A percentile compares a stretch with the other conserved stretches of the same genome.
Conservation (phyloP, 371 early-diverging fungal genomes). For the Mucor saturninus region DNA sequence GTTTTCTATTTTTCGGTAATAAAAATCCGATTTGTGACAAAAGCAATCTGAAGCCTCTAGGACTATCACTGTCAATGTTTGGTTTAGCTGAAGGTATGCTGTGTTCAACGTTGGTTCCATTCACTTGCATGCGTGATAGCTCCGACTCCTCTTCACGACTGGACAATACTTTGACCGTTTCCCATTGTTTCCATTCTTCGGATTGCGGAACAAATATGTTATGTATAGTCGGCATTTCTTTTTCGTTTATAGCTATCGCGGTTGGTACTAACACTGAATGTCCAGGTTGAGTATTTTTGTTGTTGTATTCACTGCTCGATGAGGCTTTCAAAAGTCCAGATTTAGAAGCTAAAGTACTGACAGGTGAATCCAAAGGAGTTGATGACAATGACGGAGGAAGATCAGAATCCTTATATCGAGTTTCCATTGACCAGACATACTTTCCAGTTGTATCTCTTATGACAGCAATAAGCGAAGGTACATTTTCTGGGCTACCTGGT, state of each 20-base stretch:
- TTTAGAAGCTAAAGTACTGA: neutral
- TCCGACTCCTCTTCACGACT: slow-evolving; percentile 32
- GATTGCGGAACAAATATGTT: slow-evolving; percentile 38
- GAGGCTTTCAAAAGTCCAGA: neutral
- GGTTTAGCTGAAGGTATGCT: neutral
- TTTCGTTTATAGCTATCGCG: slow-evolving; percentile 32
- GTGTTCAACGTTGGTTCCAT: neutral
- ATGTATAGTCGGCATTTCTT: slow-evolving; percentile 47
- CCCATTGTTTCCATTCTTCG: slow-evolving; percentile 44
- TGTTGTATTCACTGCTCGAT: neutral
- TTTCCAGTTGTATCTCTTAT: slow-evolving; percentile 75
- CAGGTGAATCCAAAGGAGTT: slow-evolving; percentile 13
- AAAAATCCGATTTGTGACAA: slow-evolving; percentile 72
- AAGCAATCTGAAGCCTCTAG: slow-evolving; percentile 64
- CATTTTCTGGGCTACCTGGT: slow-evolving; percentile 18
- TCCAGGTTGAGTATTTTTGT: neutral
- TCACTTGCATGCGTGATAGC: slow-evolving; percentile 1
- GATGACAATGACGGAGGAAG: neutral
- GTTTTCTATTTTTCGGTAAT: slow-evolving; percentile 57
- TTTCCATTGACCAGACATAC: slow-evolving; percentile 69
- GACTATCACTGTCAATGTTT: slow-evolving; percentile 36
- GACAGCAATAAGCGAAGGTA: slow-evolving; percentile 55
- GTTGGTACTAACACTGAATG: slow-evolving; percentile 16
- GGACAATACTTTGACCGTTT: slow-evolving; percentile 34
- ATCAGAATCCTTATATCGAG: slow-evolving; percentile 51